Percentiles rank a stretch among this genome's conserved stretches.
These are phyloP conservation scores for Aspergillus chevalieri DNA, from an alignment of 2,329 filamentous ascomycete genomes.

Conservation along the genomic window DNA sequence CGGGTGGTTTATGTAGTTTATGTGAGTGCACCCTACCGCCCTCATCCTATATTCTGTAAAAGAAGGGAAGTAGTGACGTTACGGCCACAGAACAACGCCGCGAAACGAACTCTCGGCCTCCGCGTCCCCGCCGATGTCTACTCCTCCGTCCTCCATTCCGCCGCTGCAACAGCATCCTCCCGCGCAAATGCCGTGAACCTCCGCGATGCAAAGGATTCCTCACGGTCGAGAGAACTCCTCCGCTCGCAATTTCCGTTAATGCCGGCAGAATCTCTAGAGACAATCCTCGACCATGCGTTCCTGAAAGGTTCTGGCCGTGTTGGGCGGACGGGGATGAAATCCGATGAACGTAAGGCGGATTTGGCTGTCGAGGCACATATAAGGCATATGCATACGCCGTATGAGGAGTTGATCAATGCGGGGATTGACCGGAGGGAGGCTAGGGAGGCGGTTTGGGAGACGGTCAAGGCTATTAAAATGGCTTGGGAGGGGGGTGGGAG, in stretches of 20 bases:
- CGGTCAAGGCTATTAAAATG: constrained; percentile 22
- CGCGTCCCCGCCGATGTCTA: constrained; percentile 38
- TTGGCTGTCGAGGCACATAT: constrained; percentile 42
- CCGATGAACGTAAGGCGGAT: constrained; percentile 29
- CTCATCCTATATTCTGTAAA: background rate
- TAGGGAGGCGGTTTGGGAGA: constrained; percentile 25
- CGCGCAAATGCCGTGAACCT: constrained; percentile 35
- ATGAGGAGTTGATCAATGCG: constrained; percentile 28
- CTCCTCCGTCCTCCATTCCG: constrained; percentile 30
- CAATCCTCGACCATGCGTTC: constrained; percentile 34
- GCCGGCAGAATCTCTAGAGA: constrained; percentile 25
- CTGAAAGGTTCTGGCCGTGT: constrained; percentile 37
- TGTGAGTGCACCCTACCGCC: constrained; percentile 18
- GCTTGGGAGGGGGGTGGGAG: constrained; percentile 23
- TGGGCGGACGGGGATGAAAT: constrained; percentile 27
- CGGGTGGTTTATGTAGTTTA: constrained; percentile 33
- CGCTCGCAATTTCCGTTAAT: constrained; percentile 33
- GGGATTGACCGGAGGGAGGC: constrained; percentile 23
- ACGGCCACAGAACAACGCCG: constrained; percentile 19
- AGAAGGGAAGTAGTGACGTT: constrained; percentile 2
- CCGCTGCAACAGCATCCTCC: constrained; percentile 33
- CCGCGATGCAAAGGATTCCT: constrained; percentile 28
- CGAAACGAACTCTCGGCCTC: constrained; percentile 35
- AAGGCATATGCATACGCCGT: constrained; percentile 36
- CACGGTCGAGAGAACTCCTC: constrained; percentile 22